These are phyloP conservation scores for Yarrowia keelungensis DNA, from an alignment of 805 yeast genomes.

Conservation along the genomic window DNA sequence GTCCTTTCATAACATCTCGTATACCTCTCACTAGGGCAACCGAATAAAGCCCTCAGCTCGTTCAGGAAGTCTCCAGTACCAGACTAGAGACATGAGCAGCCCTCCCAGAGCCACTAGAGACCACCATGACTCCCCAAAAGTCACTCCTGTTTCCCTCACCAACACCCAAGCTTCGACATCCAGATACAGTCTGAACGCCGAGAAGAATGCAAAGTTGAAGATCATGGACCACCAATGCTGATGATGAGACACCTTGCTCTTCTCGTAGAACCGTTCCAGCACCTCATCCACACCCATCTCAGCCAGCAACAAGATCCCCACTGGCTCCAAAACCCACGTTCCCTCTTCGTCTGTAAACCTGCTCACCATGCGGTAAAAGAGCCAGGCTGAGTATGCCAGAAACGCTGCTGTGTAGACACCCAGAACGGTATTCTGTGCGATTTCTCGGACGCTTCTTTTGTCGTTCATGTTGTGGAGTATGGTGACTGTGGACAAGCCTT, in stretches of 20 bases:
- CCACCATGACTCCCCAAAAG: neutral
- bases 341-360: neutral
- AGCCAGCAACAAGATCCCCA: neutral
- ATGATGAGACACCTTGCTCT: neutral
- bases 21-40: neutral
- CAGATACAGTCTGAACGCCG: neutral
- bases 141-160: neutral
- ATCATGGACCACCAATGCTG: slow-evolving; percentile 18
- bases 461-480: neutral
- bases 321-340: neutral
- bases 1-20: no score
- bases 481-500: no score
- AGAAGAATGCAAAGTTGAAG: slow-evolving; percentile 6
- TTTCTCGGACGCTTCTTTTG: neutral
- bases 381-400: neutral
- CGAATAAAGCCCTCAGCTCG: neutral
- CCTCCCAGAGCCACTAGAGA: neutral
- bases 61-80: slow-evolving; percentile 1
- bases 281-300: slow-evolving; percentile 11
- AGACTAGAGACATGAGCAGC: no score
- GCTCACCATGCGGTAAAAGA: neutral
- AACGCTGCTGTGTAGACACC: neutral
- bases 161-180: neutral
- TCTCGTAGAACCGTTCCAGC: neutral
- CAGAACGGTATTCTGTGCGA: neutral